Evolutionary conservation across 2,329 filamentous ascomycete species (phyloP), one percentile per base, ranked within the genome.

Genomic region (Knufia fluminis): DNA sequence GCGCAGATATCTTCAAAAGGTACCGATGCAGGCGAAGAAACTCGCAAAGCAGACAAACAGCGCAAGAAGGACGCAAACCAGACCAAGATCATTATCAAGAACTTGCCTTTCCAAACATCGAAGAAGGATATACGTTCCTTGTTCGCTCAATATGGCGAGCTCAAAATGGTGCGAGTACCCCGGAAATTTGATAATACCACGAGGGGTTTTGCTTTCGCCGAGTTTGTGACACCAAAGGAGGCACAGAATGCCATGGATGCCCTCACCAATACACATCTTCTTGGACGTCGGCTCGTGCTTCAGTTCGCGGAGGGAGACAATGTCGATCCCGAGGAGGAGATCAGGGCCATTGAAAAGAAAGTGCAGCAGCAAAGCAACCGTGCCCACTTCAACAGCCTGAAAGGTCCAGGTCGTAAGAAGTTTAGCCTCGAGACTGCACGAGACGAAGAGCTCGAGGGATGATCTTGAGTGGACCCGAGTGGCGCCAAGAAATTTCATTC

Each of bases 31-130:
- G 90, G 86, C 1, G 88, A 94, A 64, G 86, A 94, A 68, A 80
- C 86, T 57, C 81, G 85, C 56, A 84, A 83, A 58, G 84, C 91
- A 57, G 89, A 97, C 62, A 80, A 78, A 56, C 82, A 84, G 45
- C 94, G 89, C 75, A 94, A 91, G 68, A 71, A 79, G 45, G 82
- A 86, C 20, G 78, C 78, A 14, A 80, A 82, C 63, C 79, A 81
- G 58, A 96, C 90, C 42, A 97, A 97, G 76, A 85, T 98, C 63
- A 83, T 97, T 68, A 85, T 98, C 73, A 98, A 97, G 75, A 98
- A 98, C 72, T 72, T 98, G 68, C 91, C 92, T 17, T 98, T 98
- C 72, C 88, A 97, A 71, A 85, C 86, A 43, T 85, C 82, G 48
- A 96, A 95, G 73, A 92, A 94, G 67, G 92, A 98, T 65, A 77